A percentile compares a stretch with the other conserved stretches of the same genome.
Evolutionary conservation across 805 yeast genomes (phyloP).

Genomic region (Barnettozyma populi): DNA sequence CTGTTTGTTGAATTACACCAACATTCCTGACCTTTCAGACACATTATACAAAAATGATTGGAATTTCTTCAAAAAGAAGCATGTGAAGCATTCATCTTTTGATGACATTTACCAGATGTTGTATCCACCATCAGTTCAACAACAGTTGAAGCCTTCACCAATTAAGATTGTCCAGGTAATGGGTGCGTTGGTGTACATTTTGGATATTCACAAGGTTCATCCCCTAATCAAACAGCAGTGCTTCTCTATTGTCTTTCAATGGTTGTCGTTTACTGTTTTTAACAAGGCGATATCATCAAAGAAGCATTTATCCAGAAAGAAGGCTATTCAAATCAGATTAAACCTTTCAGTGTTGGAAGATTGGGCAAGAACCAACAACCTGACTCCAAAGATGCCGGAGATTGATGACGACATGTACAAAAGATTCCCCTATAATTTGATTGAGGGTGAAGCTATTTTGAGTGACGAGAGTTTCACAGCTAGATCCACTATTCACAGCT

Average conservation of each 20-base stretch:
- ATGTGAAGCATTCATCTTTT: slow-evolving; percentile 42
- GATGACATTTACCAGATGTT: slow-evolving; percentile 72
- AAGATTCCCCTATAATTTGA: slow-evolving; percentile 32
- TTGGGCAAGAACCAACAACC: slow-evolving; percentile 61
- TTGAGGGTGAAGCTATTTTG: slow-evolving; percentile 23
- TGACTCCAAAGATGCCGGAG: slow-evolving; percentile 28
- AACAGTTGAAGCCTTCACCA: slow-evolving; percentile 87
- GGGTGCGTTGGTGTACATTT: slow-evolving; percentile 82
- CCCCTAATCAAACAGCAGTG: slow-evolving; percentile 75
- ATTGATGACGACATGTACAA: slow-evolving; percentile 34
- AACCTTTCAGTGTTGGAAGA: slow-evolving; percentile 86
- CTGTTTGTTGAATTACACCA: slow-evolving; percentile 68
- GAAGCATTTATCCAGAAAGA: slow-evolving; percentile 68
- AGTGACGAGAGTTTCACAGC: slow-evolving; percentile 3
- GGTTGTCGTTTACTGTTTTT: slow-evolving; percentile 68
- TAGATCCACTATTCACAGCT: slow-evolving; percentile 7
- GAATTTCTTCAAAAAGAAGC: slow-evolving; percentile 47
- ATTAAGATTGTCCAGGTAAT: slow-evolving; percentile 76
- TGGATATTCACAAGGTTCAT: slow-evolving; percentile 76
- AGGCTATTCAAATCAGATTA: slow-evolving; percentile 85
- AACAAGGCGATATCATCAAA: slow-evolving; percentile 65
- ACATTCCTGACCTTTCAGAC: slow-evolving; percentile 75
- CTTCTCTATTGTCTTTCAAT: slow-evolving; percentile 69
- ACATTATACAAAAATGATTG: slow-evolving; percentile 72
- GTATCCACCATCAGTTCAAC: slow-evolving; percentile 78